Base-by-base conservation (phyloP, 2,329 filamentous ascomycete species). In the Phialophora macrospora region DNA sequence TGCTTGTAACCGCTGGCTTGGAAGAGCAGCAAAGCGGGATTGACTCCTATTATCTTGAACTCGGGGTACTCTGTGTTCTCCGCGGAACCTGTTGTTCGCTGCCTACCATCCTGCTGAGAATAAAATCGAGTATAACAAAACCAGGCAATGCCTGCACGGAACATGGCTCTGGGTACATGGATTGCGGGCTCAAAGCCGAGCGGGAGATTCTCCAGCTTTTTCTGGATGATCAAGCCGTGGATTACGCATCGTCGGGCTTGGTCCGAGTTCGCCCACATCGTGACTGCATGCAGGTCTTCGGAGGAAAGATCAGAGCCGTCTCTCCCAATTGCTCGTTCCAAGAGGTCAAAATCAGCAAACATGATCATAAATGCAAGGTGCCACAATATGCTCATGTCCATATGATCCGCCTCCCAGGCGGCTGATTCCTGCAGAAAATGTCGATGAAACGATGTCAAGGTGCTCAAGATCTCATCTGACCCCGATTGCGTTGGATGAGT, bases 311-410 rank as follows among this genome's bases (percentile, higher is more conserved):
- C 32, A 17, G 65, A 58, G 1, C 74, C 74, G 34, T 75, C 70
- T 17, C 74, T 72, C 7, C 74, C 74, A 14, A 72, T 69, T 1
- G 72, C 70, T 60, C 70, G 68, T 56, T 76, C 74, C 17, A 75
- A 55, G 1, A 72, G 64, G 44, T 75, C 70, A 28, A 75, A 70
- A 48, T 76, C 73, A 1, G 70, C 71, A 51, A 73, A 71, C 1
- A 75, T 59, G 5, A 62, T 67, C 49, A 76, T 75, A 41, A 71
- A 75, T 7, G 73, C 68, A 0, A 70, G 72, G 51, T 76, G 74
- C 74, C 74, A 76, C 22, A 75, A 68, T 7, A 74, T 72, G 64
- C 55, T 68, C 66, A 68, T 68, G 54, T 69, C 67, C 67, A 69
- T 69, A 46, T 62, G 62, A 48, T 69, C 67, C 2, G 67, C 44